Percentiles rank a stretch among this genome's conserved stretches.
Conservation (phyloP, 345 rosid genomes). For the Dipteronia sinensis region DNA sequence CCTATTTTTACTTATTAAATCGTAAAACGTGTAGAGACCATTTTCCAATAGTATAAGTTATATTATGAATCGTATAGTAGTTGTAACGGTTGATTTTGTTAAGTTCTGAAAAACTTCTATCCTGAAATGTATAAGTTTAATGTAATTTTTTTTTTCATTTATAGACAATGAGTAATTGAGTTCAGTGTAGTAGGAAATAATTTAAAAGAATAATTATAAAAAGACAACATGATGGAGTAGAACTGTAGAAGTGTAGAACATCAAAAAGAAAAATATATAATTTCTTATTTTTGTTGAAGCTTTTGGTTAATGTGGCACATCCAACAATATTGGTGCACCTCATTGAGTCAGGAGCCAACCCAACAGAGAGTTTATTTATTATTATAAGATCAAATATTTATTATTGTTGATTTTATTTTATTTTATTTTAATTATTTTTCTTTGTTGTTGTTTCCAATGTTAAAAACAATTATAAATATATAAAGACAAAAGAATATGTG, state of each 20-base stretch:
- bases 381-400: neutral
- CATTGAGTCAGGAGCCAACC: neutral
- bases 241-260: too few relatives aligned
- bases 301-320: conserved; percentile 8
- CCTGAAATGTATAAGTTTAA: too few relatives aligned
- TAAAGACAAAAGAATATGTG: neutral
- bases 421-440: neutral
- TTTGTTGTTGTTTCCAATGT: neutral
- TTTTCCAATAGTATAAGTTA: too few relatives aligned
- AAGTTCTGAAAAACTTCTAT: too few relatives aligned
- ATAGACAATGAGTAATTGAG: neutral
- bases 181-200: neutral
- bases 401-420: neutral
- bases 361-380: neutral
- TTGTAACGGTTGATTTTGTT: too few relatives aligned
- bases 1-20: too few relatives aligned
- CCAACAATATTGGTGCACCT: conserved; percentile 2
- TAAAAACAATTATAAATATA: neutral
- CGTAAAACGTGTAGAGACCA: too few relatives aligned
- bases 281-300: neutral
- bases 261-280: too few relatives aligned
- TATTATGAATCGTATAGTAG: too few relatives aligned
- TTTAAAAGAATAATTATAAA: neutral
- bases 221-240: neutral
- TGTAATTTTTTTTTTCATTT: too few relatives aligned